A percentile compares a stretch with the other conserved stretches of the same genome.
Conservation (phyloP, 164 flowering plant species). For the Litsea cubeba region DNA sequence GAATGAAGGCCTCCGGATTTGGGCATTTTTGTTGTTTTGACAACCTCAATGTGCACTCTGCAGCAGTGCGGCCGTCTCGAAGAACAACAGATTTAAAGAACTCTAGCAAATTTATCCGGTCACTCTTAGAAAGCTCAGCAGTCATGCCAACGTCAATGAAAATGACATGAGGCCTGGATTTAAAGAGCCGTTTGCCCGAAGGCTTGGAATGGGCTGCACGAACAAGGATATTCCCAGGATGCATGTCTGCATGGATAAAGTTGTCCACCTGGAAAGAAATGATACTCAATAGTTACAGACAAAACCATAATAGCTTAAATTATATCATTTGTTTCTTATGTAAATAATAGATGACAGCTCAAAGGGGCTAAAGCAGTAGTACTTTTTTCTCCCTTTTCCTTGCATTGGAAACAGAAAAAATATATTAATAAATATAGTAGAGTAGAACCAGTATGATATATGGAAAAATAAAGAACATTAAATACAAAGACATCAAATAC, state of each 20-base stretch:
- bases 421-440: no score
- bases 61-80: conserved; percentile 72
- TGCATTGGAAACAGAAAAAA: not conserved
- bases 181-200: conserved; percentile 37
- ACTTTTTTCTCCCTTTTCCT: not conserved
- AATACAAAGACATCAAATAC: no score
- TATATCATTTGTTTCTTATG: not conserved
- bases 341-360: not conserved
- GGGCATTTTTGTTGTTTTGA: conserved; percentile 70
- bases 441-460: no score
- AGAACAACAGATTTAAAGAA: conserved; percentile 76
- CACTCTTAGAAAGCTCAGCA: conserved; percentile 67
- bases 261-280: conserved; percentile 63
- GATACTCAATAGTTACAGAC: not conserved
- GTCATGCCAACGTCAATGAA: conserved; percentile 87
- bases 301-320: not conserved
- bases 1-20: conserved; percentile 54
- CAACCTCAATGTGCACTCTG: conserved; percentile 55
- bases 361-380: not conserved
- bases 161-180: conserved; percentile 60
- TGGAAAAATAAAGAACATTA: not conserved
- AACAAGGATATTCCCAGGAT: conserved; percentile 85
- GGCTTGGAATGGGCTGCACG: conserved; percentile 33
- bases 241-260: conserved; percentile 88
- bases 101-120: conserved; percentile 48